phyloP scores from a whole-genome alignment of 1,284 basidiomycete species.

The Ceratobasidium sp. region DNA sequence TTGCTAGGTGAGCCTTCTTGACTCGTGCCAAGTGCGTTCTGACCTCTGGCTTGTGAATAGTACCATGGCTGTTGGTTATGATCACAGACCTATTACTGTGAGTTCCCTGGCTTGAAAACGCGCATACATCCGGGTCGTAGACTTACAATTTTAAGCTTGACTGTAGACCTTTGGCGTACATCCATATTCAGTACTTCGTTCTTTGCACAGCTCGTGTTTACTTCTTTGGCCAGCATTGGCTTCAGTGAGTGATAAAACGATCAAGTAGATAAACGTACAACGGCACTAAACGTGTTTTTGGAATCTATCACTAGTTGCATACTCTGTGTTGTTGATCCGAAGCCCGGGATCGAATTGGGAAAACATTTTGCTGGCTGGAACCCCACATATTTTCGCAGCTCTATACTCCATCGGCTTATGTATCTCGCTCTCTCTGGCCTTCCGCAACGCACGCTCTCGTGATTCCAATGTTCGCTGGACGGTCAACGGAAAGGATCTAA shows the following conservation, averaged over 20 bases:
- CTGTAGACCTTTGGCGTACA: conserved; percentile 21
- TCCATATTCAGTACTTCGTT: conserved; percentile 15
- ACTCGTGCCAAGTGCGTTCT: background rate
- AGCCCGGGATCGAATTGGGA: background rate
- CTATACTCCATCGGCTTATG: conserved; percentile 25
- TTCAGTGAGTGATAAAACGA: background rate
- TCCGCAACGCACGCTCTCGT: background rate
- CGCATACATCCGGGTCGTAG: background rate
- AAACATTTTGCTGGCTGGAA: background rate
- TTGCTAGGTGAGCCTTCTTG: background rate
- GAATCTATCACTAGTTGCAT: background rate
- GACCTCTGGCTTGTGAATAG: background rate
- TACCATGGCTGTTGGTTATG: conserved; percentile 1
- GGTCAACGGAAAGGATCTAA: conserved; percentile 31
- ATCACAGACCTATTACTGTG: conserved; percentile 25
- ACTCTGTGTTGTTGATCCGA: background rate
- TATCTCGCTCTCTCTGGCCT: conserved; percentile 15
- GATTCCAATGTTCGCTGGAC: conserved; percentile 12
- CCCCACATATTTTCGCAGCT: conserved; percentile 9
- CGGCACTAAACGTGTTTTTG: background rate
- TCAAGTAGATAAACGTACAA: too few species aligned
- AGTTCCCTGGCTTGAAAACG: background rate
- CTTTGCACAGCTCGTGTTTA: conserved; percentile 20
- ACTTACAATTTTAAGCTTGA: background rate
- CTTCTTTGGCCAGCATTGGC: background rate